Conservation (phyloP, 2,329 filamentous ascomycete genomes). For the Verticillium zaregamsianum region DNA sequence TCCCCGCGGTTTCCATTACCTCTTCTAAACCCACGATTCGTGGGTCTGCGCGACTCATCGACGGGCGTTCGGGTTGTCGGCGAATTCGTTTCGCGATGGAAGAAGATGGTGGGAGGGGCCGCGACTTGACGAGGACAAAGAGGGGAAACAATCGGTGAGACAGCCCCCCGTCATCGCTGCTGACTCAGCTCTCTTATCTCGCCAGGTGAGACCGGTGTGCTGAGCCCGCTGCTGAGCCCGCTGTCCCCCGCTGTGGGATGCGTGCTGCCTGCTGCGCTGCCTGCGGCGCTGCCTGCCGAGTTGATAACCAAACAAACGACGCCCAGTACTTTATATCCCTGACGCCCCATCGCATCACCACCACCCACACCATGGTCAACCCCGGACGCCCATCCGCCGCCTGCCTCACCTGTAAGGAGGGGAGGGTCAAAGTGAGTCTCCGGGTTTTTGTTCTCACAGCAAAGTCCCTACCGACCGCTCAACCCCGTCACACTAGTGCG, state of each 20-base stretch:
- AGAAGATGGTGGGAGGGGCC: not conserved
- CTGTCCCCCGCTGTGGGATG: too few relatives aligned
- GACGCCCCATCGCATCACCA: not conserved
- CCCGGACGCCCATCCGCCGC: conserved; percentile 1
- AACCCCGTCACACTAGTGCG: not conserved
- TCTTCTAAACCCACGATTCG: conserved; percentile 12
- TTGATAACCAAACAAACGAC: not conserved
- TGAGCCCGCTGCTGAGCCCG: too few relatives aligned
- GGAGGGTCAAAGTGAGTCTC: conserved; percentile 6
- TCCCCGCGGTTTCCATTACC: conserved; percentile 9
- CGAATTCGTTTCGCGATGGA: not conserved
- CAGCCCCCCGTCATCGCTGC: not conserved
- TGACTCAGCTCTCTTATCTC: not conserved
- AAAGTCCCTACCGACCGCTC: not conserved
- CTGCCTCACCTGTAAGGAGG: conserved; percentile 8
- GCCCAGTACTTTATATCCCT: not conserved
- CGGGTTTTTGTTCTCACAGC: not conserved
- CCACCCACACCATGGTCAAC: not conserved
- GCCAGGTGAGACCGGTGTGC: not conserved
- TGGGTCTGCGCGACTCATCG: conserved; percentile 4
- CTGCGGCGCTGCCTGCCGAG: not conserved
- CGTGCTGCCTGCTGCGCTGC: too few relatives aligned
- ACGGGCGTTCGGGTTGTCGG: not conserved
- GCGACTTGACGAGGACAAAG: not conserved
- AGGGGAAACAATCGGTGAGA: not conserved